Percentiles rank a stretch among this genome's conserved stretches.
Conservation (phyloP, 148 eudicot species). For the Arbutus unedo region DNA sequence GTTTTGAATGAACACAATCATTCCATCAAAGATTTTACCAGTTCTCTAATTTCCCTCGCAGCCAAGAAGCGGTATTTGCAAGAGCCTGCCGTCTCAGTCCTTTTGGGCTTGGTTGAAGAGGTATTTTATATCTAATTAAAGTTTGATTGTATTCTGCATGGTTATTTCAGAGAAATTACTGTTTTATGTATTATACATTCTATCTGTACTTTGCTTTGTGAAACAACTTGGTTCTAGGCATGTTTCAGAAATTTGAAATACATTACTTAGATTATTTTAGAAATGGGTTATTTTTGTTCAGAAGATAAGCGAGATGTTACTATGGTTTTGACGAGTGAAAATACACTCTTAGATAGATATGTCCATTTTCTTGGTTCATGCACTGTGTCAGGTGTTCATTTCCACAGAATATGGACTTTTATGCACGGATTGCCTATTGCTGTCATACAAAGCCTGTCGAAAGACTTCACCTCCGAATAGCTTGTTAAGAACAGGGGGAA, state of each 20-base stretch:
- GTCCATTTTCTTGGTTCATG: neutral
- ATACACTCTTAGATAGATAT: neutral
- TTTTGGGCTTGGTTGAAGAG: slow-evolving; percentile 68
- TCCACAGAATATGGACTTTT: neutral
- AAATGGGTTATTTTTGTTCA: neutral
- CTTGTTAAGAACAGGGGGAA: neutral
- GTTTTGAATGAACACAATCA: slow-evolving; percentile 41
- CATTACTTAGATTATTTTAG: neutral
- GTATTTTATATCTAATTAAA: slow-evolving; percentile 31
- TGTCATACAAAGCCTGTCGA: neutral
- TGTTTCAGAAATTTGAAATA: too few species aligned
- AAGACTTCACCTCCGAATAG: too few species aligned
- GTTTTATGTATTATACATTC: neutral
- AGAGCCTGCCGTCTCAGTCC: slow-evolving; percentile 71
- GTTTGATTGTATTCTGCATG: neutral
- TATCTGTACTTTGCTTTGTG: neutral
- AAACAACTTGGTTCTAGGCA: neutral
- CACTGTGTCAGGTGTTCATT: neutral
- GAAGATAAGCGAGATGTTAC: neutral
- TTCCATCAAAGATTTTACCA: slow-evolving; percentile 57
- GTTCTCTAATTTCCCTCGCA: slow-evolving; percentile 58
- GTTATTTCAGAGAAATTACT: neutral
- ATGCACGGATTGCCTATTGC: neutral
- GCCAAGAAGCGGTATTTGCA: slow-evolving; percentile 80
- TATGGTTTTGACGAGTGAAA: neutral